Conservation (phyloP, 176 grass and related monocot species). For the Urochloa ruziziensis region DNA sequence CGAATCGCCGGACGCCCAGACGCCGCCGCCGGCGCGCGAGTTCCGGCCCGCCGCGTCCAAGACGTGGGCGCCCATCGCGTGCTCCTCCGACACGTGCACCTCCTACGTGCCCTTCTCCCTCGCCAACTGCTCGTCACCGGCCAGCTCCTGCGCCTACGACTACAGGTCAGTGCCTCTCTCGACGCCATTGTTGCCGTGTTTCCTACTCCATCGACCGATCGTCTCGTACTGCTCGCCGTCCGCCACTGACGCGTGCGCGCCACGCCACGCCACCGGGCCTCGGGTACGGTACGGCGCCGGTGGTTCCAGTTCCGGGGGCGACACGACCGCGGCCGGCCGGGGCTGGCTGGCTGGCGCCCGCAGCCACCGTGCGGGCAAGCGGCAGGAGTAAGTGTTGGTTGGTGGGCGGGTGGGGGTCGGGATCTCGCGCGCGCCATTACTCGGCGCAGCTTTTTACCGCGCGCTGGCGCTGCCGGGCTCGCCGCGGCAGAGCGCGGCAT, state of each 20-base stretch:
- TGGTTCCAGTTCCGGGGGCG: not conserved
- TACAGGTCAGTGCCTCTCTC: slow-evolving; percentile 44
- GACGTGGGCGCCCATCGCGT: slow-evolving; percentile 52
- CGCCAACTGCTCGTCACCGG: slow-evolving; percentile 54
- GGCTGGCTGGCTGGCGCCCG: not conserved
- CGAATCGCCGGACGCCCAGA: too few relatives aligned
- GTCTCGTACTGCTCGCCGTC: not conserved
- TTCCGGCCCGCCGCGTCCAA: slow-evolving; percentile 47
- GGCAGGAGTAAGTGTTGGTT: slow-evolving; percentile 20
- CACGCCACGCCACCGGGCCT: not conserved
- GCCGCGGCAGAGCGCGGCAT: slow-evolving; percentile 4
- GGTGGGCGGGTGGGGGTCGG: slow-evolving; percentile 23
- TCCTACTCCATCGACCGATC: not conserved
- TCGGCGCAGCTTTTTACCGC: not conserved
- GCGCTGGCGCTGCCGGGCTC: not conserved
- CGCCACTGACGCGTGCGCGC: not conserved
- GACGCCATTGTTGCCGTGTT: slow-evolving; percentile 6
- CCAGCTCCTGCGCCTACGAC: slow-evolving; percentile 54
- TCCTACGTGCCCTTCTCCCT: slow-evolving; percentile 60
- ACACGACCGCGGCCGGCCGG: not conserved
- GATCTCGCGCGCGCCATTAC: slow-evolving; percentile 33
- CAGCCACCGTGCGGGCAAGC: not conserved
- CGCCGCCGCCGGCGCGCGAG: not conserved
- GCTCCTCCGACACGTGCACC: slow-evolving; percentile 62
- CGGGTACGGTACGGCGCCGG: not conserved